These are phyloP conservation scores for Kalmanozyma brasiliensis DNA, from an alignment of 1,284 basidiomycete genomes.

Conservation along the genomic window DNA sequence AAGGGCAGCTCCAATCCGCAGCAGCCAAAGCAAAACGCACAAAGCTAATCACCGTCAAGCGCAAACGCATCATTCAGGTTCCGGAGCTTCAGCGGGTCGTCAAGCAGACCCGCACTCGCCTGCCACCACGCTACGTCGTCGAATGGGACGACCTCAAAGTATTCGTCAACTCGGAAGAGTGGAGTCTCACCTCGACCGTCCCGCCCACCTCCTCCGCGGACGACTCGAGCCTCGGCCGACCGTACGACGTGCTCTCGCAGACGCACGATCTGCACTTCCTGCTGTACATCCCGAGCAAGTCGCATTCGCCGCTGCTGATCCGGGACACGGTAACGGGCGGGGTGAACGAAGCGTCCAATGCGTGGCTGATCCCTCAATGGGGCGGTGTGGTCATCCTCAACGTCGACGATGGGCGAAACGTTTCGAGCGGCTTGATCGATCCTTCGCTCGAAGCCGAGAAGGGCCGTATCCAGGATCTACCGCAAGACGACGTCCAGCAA, in stretches of 20 bases:
- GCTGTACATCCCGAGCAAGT: slow-evolving; percentile 82
- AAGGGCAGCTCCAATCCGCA: slow-evolving; percentile 1
- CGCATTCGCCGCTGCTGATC: slow-evolving; percentile 78
- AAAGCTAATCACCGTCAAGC: slow-evolving; percentile 10
- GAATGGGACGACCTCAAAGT: slow-evolving; percentile 62
- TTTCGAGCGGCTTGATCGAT: not conserved
- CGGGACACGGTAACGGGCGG: slow-evolving; percentile 69
- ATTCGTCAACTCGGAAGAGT: slow-evolving; percentile 96
- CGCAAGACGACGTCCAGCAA: slow-evolving; percentile 70
- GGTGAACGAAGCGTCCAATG: slow-evolving; percentile 50
- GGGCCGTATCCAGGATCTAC: slow-evolving; percentile 10
- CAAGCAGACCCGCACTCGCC: slow-evolving; percentile 8
- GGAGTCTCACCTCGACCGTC: slow-evolving; percentile 74
- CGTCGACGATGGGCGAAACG: not conserved
- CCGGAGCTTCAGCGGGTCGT: slow-evolving; percentile 10
- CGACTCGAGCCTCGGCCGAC: not conserved
- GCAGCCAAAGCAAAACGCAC: slow-evolving; percentile 3
- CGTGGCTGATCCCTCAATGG: slow-evolving; percentile 94
- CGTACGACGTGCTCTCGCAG: slow-evolving; percentile 36
- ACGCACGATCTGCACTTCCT: slow-evolving; percentile 86
- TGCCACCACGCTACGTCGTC: slow-evolving; percentile 34
- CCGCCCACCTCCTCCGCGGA: slow-evolving; percentile 13
- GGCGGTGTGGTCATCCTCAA: slow-evolving; percentile 88
- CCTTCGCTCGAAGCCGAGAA: too few species aligned
- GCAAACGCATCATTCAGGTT: slow-evolving; percentile 25